Conservation (phyloP, 441 rosid species). For the Biscutella laevigata region DNA sequence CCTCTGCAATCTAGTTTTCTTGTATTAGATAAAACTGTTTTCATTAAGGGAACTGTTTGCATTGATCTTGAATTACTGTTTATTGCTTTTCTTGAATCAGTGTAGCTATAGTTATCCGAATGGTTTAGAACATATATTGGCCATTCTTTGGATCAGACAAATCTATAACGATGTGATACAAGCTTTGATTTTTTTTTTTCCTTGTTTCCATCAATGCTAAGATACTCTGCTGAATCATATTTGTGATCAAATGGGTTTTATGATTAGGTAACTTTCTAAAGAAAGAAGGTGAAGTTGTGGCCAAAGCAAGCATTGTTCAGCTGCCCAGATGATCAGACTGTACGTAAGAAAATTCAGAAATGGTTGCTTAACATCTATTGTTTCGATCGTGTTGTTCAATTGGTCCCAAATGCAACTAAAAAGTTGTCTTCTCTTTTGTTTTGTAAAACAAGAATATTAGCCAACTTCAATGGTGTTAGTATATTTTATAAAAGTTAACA, state of each 20-base stretch:
- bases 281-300: constrained; percentile 13
- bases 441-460: too few relatives aligned
- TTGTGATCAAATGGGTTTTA: not conserved
- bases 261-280: constrained; percentile 21
- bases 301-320: constrained; percentile 13
- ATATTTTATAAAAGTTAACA: too few relatives aligned
- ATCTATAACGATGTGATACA: too few relatives aligned
- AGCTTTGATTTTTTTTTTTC: not conserved
- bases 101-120: not conserved
- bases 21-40: not conserved
- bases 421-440: not conserved
- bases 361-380: not conserved
- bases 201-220: not conserved
- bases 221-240: not conserved
- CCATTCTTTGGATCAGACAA: not conserved
- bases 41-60: not conserved
- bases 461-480: too few relatives aligned
- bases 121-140: not conserved
- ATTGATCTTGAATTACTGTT: not conserved
- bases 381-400: not conserved
- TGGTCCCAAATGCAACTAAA: not conserved
- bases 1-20: not conserved
- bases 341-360: not conserved
- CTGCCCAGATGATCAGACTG: constrained; percentile 17
- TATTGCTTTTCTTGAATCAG: not conserved